Evolutionary conservation across 257 asterid species (phyloP), one percentile per base, ranked within the genome.

Genomic region (Rubia yunnanensis): DNA sequence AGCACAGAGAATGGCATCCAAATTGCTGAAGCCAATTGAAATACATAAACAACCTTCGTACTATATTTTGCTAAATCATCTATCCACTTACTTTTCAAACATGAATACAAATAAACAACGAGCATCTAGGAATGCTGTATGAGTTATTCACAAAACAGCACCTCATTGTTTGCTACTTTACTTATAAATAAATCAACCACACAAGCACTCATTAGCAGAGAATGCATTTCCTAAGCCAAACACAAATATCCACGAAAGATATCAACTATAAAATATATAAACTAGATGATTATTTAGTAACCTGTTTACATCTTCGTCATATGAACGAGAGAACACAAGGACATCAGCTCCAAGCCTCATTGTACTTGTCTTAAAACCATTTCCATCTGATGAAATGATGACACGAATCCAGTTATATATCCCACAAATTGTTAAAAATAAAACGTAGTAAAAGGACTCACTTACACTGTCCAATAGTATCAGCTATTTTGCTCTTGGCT

Each of bases 301-400:
- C 99, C 99, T 86, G 76, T 67, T 78, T 53, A 85, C 95, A 58
- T 70, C 76, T 55, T 72, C 71, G 75, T 91, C 95, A 72, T 60
- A 31, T 71, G 82, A 78, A 34, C 96, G 90, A 68, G 99, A 90
- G 79, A 92, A 87, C 41, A 94, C 99, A 71, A 94, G 86, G 35
- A 88, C 99, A 88, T 94, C 99, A 27, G 99, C 97, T 36, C 99
- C 99, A 74, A 94, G 96, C 74, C 99, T 94, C 99, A 94, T 94
- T 41, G 99, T 94, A 79, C 99, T 94, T 10, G 99, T 94, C 87
- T 94, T 94, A 73, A 94, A 94, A 62, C 99, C 97, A 77, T 94
- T 94, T 72, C 99, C 99, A 85, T 94, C 99, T 94, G 83, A 73
- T 36, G 79, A 20, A 53, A 65, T 68, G 50, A 56, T 58, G 54